Evolutionary conservation across 2,329 filamentous ascomycete species (phyloP).

Genomic region (Pestalotiopsis sp.): DNA sequence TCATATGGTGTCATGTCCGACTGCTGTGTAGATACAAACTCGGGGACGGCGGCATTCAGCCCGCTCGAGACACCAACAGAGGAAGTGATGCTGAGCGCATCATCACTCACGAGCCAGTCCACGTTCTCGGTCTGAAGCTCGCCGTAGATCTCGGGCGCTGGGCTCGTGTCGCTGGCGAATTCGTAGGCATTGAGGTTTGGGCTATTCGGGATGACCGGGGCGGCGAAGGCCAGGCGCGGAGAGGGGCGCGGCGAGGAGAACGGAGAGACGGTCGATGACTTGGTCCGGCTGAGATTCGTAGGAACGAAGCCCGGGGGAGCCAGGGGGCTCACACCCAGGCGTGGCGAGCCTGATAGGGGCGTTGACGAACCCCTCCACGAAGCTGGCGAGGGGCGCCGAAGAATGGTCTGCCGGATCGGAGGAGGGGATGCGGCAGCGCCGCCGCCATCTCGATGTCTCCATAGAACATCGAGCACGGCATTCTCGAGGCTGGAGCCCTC

Average conservation of each 20-base stretch:
- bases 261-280: slow-evolving; percentile 80
- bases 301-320: slow-evolving; percentile 83
- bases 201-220: slow-evolving; percentile 89
- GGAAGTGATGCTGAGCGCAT: slow-evolving; percentile 78
- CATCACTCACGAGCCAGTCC: slow-evolving; percentile 94
- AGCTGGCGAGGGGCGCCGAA: slow-evolving; percentile 88
- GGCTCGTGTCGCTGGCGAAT: slow-evolving; percentile 80
- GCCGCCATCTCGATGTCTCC: slow-evolving; percentile 76
- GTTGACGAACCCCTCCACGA: slow-evolving; percentile 88
- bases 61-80: slow-evolving; percentile 69
- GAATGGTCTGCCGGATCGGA: slow-evolving; percentile 83
- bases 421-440: slow-evolving; percentile 74
- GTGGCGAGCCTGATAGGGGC: slow-evolving; percentile 80
- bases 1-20: slow-evolving; percentile 97
- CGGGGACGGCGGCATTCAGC: slow-evolving; percentile 78
- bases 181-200: slow-evolving; percentile 94
- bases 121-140: slow-evolving; percentile 94
- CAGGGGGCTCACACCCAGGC: slow-evolving; percentile 79
- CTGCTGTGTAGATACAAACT: slow-evolving; percentile 71
- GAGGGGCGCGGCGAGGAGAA: slow-evolving; percentile 94
- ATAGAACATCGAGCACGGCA: slow-evolving; percentile 85
- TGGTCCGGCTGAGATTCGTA: slow-evolving; percentile 75
- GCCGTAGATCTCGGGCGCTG: slow-evolving; percentile 83
- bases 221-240: slow-evolving; percentile 85
- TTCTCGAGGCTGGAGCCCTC: slow-evolving; percentile 82